Percentiles rank a stretch among this genome's conserved stretches.
Evolutionary conservation across 2,329 filamentous ascomycete genomes (phyloP).

Genomic region (Fusarium drepaniforme): DNA sequence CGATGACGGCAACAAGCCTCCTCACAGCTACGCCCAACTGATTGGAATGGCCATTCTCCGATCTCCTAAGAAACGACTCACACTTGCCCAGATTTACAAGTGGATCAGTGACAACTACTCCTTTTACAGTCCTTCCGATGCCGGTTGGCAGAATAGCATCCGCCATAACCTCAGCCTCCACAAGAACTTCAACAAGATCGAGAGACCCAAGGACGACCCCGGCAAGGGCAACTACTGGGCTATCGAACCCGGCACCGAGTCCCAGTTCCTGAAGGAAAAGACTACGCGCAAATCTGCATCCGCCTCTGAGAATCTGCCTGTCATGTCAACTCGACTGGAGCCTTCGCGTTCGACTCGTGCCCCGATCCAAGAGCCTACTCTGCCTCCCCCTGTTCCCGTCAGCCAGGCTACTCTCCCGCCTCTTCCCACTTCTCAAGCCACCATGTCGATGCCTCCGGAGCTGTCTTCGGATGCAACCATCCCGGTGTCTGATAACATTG

Average conservation of each 20-base stretch:
- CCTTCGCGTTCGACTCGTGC: slow-evolving; percentile 58
- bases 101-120: slow-evolving; percentile 98
- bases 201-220: slow-evolving; percentile 95
- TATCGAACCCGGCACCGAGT: slow-evolving; percentile 90
- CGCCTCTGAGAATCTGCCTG: slow-evolving; percentile 68
- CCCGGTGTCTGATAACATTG: slow-evolving; percentile 75
- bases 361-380: slow-evolving; percentile 58
- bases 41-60: slow-evolving; percentile 98
- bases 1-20: slow-evolving; percentile 90
- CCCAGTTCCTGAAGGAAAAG: slow-evolving; percentile 91
- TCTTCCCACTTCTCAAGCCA: slow-evolving; percentile 53
- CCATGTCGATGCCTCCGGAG: slow-evolving; percentile 62
- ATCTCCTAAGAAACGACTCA: slow-evolving; percentile 84
- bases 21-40: slow-evolving; percentile 92
- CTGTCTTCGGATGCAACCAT: slow-evolving; percentile 84
- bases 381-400: slow-evolving; percentile 59
- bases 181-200: slow-evolving; percentile 96
- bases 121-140: slow-evolving; percentile 87
- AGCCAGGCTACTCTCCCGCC: slow-evolving; percentile 55
- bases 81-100: slow-evolving; percentile 96
- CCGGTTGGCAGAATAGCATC: slow-evolving; percentile 99
- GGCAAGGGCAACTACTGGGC: slow-evolving; percentile 99
- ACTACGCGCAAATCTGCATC: slow-evolving; percentile 69
- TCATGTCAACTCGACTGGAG: slow-evolving; percentile 69
- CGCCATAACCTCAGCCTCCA: slow-evolving; percentile 97